Base-by-base conservation (phyloP, 495 filamentous ascomycete genomes). In the Hyaloscypha bicolor region DNA sequence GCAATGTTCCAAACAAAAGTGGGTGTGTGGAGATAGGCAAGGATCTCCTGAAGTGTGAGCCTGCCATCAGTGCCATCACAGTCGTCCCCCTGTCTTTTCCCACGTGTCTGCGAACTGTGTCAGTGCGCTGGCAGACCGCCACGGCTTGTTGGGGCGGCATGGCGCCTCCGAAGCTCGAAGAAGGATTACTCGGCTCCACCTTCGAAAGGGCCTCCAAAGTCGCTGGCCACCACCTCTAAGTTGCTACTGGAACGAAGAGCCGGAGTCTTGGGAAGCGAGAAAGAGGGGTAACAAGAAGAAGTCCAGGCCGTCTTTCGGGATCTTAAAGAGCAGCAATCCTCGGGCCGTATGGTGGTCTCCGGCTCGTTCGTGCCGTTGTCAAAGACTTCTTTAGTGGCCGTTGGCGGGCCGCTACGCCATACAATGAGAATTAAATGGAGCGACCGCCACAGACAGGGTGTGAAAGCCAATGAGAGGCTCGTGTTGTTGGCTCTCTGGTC, bases 361-460 rank as follows among this genome's bases (percentile, higher is more conserved):
- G 53, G 53, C 59, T 42, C 6, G 0, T 29, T 42, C 2, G 16
- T 61, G 62, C 62, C 62, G 51, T 16, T 55, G 62, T 55, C 62
- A 64, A 64, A 55, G 29, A 19, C 48, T 53, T 64, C 21, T 48
- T 33, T 60, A 66, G 56, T 59, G 64, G 55, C 55, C 39, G 63
- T 45, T 53, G 51, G 19, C 35, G 42, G 42, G 11, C 42, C 42
- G 42, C 42, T 11, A 6, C 42, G 42, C 42, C 42, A 14, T 48
- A 25, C 25, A 25, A 25, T 25, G 25, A 25, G 25, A 25, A 25
- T 25, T 1, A 25, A 25, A 25, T 25, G 25, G 1, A 25, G 25
- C 25, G 25, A 25, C 25, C 25, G 25, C 25, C 25, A 25, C 25
- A 25, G 25, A 25, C 25, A 25, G 25, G 25, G 25, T 25, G 25